Evolutionary conservation across 306 rosid genomes (phyloP).

Genomic region (Betula pendula): DNA sequence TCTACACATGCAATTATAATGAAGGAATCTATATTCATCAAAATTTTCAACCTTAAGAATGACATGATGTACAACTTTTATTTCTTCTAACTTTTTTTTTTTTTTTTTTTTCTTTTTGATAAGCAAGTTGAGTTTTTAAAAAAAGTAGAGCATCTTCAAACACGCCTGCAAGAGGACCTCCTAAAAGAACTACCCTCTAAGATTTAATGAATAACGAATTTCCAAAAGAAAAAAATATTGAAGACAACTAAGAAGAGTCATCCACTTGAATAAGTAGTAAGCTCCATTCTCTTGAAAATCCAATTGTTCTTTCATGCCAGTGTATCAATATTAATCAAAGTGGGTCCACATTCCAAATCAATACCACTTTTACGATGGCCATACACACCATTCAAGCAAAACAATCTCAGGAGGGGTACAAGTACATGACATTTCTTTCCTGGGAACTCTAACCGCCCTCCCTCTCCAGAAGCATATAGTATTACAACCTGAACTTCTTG

Average conservation of each 20-base stretch:
- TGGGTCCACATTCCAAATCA: no score
- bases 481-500: neutral
- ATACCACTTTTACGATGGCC: no score
- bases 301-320: neutral
- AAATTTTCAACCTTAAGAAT: neutral
- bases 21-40: neutral
- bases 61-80: no score
- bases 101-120: neutral
- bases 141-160: neutral
- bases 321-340: neutral
- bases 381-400: neutral
- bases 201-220: neutral
- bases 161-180: neutral
- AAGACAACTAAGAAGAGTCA: neutral
- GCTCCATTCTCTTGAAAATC: neutral
- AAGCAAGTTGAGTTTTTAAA: neutral
- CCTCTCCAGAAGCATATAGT: neutral
- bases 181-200: neutral
- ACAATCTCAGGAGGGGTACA: neutral
- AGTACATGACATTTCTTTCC: no score
- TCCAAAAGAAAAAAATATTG: neutral
- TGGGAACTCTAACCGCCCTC: neutral
- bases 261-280: neutral
- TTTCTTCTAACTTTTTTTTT: neutral
- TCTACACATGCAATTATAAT: neutral